These are phyloP conservation scores for Thielaviopsis euricoi DNA, from an alignment of 2,329 filamentous ascomycete genomes.

Conservation along the genomic window DNA sequence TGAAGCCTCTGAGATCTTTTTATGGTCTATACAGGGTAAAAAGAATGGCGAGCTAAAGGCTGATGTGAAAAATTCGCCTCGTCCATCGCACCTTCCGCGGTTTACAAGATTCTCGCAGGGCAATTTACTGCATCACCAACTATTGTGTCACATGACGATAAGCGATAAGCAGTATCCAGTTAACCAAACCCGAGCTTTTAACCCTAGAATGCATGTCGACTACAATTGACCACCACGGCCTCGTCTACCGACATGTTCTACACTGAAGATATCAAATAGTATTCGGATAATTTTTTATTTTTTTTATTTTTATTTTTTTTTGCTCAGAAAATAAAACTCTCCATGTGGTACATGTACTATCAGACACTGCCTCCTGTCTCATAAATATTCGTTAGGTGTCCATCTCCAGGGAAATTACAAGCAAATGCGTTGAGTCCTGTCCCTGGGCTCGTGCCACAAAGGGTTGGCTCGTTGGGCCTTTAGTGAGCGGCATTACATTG, in stretches of 20 bases:
- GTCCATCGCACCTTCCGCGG: background rate
- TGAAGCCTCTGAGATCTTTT: background rate
- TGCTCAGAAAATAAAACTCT: background rate
- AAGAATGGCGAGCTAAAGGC: background rate
- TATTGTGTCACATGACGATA: slow-evolving; percentile 1
- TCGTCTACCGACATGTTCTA: background rate
- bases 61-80: background rate
- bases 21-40: background rate
- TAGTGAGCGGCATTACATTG: background rate
- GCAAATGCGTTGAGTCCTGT: background rate
- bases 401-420: background rate
- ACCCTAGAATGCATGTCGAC: background rate
- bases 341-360: background rate
- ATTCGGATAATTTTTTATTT: background rate
- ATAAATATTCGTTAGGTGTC: background rate
- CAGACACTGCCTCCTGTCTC: background rate
- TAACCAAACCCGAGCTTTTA: background rate
- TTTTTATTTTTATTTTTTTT: too few species aligned
- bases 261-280: background rate
- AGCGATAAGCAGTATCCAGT: background rate
- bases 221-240: background rate
- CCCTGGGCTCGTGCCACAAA: background rate
- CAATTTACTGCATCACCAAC: background rate
- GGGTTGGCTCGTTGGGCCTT: background rate
- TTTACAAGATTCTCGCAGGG: background rate